Evolutionary conservation across 2,329 filamentous ascomycete genomes (phyloP), one percentile per base, ranked within the genome.

Genomic region (Scedosporium aurantiacum): DNA sequence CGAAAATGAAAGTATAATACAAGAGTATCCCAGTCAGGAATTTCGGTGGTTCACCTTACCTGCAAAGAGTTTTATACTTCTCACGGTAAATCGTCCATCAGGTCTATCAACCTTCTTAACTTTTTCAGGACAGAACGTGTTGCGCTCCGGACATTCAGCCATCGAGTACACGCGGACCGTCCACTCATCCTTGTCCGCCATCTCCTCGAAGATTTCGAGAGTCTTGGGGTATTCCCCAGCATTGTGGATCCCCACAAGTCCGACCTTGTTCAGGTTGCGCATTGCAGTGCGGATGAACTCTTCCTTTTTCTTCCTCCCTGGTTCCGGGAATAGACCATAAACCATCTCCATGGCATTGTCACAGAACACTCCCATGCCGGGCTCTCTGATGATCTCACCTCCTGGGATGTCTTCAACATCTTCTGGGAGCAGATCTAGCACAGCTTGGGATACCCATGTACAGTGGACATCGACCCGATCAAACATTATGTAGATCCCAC

Each of bases 401-500:
- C 86, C 86, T 1, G 84, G 83, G 4, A 82, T 69, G 61, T 81
- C 78, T 1, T 78, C 74, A 27, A 81, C 64, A 7, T 80, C 76
- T 1, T 73, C 66, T 0, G 85, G 81, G 5, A 90, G 78, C 1
- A 89, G 76, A 57, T 79, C 73, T 2, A 89, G 76, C 1, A 89
- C 82, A 18, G 84, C 78, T 27, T 82, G 75, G 0, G 86, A 89
- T 2, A 88, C 85, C 83, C 85, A 88, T 28, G 83, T 78, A 70
- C 87, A 90, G 69, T 89, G 87, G 3, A 85, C 83, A 66, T 89
- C 87, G 6, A 88, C 82, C 14, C 87, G 80, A 67, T 88, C 85
- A 2, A 89, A 78, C 83, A 89, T 87, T 63, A 89, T 80, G 68
- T 84, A 88, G 41, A 83, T 72, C 40, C 79, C 78, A 50, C 72